These are phyloP conservation scores for Phaeosphaeria sp. DNA, from an alignment of 2,329 filamentous ascomycete species.

Conservation along the genomic window DNA sequence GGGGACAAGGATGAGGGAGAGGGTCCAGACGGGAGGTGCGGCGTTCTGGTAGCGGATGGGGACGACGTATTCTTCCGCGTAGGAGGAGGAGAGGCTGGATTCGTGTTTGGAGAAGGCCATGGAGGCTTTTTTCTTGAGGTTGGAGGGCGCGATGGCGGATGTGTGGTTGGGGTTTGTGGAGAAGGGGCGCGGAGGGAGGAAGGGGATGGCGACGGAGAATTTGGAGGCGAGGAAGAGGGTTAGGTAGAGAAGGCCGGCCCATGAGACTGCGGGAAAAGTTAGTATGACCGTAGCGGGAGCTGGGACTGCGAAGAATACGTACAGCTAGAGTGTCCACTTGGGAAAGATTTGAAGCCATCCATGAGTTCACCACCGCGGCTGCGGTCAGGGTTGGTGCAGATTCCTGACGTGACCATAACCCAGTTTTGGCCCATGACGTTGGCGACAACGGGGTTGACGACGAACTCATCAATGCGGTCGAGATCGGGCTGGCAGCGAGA, in stretches of 20 bases:
- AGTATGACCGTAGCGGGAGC: not conserved
- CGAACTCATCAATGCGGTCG: slow-evolving; percentile 57
- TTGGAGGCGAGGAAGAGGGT: slow-evolving; percentile 87
- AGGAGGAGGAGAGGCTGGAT: slow-evolving; percentile 23
- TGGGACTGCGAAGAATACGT: slow-evolving; percentile 29
- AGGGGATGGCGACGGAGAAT: slow-evolving; percentile 76
- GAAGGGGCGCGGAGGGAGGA: slow-evolving; percentile 61
- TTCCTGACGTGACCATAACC: slow-evolving; percentile 74
- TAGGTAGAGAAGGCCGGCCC: slow-evolving; percentile 82
- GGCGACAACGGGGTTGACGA: slow-evolving; percentile 66
- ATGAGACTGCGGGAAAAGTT: slow-evolving; percentile 59
- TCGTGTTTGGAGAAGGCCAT: slow-evolving; percentile 36
- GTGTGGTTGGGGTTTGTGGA: slow-evolving; percentile 58
- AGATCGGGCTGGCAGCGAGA: slow-evolving; percentile 79
- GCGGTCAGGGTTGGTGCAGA: slow-evolving; percentile 72
- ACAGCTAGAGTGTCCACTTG: slow-evolving; percentile 77
- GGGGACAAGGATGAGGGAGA: slow-evolving; percentile 73
- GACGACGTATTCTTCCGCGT: slow-evolving; percentile 47
- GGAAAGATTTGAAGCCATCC: slow-evolving; percentile 86
- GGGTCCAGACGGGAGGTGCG: slow-evolving; percentile 80
- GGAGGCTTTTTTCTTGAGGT: slow-evolving; percentile 28
- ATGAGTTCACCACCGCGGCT: slow-evolving; percentile 60
- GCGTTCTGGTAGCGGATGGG: slow-evolving; percentile 75
- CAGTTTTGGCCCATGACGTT: slow-evolving; percentile 61
- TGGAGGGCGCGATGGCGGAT: slow-evolving; percentile 50